Evolutionary conservation across 2,329 filamentous ascomycete genomes (phyloP).

Genomic region (Aureobasidium melanogenum): DNA sequence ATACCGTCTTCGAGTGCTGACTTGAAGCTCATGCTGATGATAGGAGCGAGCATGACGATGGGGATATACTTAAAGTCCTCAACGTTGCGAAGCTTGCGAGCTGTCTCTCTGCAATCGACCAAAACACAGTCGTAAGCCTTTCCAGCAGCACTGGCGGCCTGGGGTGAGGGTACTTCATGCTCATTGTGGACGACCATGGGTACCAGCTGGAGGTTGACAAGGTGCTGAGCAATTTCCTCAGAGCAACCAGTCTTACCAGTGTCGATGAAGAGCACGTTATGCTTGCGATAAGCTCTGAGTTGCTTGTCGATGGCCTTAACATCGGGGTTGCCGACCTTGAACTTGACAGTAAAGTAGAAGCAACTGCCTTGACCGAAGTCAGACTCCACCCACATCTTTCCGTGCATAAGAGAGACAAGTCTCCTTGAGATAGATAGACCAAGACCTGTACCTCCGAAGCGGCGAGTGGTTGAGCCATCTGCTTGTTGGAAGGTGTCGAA

Average conservation of each 20-base stretch:
- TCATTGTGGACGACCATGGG: conserved; percentile 79
- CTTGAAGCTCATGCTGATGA: conserved; percentile 86
- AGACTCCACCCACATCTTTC: conserved; percentile 92
- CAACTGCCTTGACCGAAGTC: conserved; percentile 83
- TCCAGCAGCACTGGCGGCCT: conserved; percentile 42
- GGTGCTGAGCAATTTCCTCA: conserved; percentile 66
- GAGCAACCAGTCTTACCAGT: conserved; percentile 74
- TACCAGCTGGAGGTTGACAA: conserved; percentile 67
- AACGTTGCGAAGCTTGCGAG: conserved; percentile 71
- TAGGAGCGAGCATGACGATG: conserved; percentile 81
- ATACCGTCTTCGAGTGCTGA: conserved; percentile 91
- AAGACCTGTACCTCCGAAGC: conserved; percentile 90
- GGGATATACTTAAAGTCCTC: conserved; percentile 98
- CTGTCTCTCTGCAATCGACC: conserved; percentile 87
- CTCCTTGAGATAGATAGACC: conserved; percentile 92
- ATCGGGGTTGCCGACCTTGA: conserved; percentile 74
- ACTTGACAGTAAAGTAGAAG: conserved; percentile 93
- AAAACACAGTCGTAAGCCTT: conserved; percentile 89
- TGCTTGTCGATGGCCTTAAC: conserved; percentile 70
- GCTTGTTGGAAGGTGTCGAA: conserved; percentile 99
- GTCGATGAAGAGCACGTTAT: conserved; percentile 90
- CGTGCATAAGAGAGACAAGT: conserved; percentile 91
- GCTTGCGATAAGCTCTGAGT: conserved; percentile 81
- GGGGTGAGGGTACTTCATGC: conserved; percentile 51
- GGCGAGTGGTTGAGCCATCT: conserved; percentile 89